Evolutionary conservation across 768 basidiomycete genomes (phyloP), one percentile per base, ranked within the genome.

Genomic region (Leccinum uliginosum): DNA sequence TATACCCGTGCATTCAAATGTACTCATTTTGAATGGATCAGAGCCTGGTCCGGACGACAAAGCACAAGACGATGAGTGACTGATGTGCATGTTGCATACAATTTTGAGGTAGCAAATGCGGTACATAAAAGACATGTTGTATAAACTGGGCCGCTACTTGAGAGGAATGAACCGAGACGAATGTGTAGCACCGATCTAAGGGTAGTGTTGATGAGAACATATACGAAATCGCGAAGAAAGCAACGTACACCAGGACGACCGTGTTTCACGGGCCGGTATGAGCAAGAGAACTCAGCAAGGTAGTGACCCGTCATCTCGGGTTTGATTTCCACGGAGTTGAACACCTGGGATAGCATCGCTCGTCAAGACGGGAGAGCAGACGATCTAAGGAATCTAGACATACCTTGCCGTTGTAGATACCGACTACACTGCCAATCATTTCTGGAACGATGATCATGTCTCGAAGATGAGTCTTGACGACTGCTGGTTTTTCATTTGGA

Each of bases 271-370:
- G 96, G 96, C 73, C 89, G 84, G 89, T 97, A 98, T 59, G 96
- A 93, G 80, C 91, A 91, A 29, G 91, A 91, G 79, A 91, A 92
- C 79, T 99, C 97, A 61, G 83, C 97, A 72, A 98, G 93, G 80
- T 99, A 98, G 85, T 96, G 95, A 58, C 97, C 97, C 61, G 90
- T 92, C 97, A 99, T 99, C 77, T 99, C 97, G 63, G 97, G 95
- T 82, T 96, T 98, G 82, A 98, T 95, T 78, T 98, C 96, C 62
- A 98, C 93, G 44, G 93, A 87, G 81, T 93, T 93, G 82, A 93
- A 93, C 59, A 88, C 86, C 89, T 92, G 43, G 38, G 19, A 61
- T 30, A 48, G 51, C 14, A 24, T 29, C 26, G 44, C 44, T 30
- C 6, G 50, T 56, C 40, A 62, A 17, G 14, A 40, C 17, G 8